A percentile compares a stretch with the other conserved stretches of the same genome.
Conservation (phyloP, 1,284 basidiomycete genomes). For the Ceratobasidium sp. region DNA sequence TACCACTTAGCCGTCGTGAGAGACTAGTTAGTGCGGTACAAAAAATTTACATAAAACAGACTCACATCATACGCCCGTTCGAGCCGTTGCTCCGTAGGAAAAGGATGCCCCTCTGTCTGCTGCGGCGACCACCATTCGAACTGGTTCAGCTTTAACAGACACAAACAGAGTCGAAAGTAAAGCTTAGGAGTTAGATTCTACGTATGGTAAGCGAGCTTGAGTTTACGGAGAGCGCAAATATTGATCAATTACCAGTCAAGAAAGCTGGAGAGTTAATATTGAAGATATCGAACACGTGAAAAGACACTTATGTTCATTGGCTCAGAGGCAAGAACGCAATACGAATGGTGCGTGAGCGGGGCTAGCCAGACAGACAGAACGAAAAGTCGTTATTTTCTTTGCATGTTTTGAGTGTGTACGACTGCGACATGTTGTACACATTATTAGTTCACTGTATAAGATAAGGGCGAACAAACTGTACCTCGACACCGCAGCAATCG, state of each 20-base stretch:
- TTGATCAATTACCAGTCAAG: slow-evolving; percentile 18
- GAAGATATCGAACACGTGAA: neutral
- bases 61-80: slow-evolving; percentile 87
- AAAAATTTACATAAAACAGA: slow-evolving; percentile 51
- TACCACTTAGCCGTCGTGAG: slow-evolving; percentile 43
- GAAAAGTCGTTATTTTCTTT: slow-evolving; percentile 96
- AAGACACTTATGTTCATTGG: no score
- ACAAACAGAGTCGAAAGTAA: slow-evolving; percentile 98
- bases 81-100: slow-evolving; percentile 97
- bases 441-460: neutral
- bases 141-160: slow-evolving; percentile 95
- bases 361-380: slow-evolving; percentile 59
- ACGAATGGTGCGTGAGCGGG: neutral
- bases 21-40: neutral
- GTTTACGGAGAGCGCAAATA: neutral
- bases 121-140: slow-evolving; percentile 96
- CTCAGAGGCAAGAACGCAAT: neutral
- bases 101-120: slow-evolving; percentile 96
- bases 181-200: slow-evolving; percentile 92
- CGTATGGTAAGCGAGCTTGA: slow-evolving; percentile 30
- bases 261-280: neutral
- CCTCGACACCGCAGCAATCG: no score
- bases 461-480: neutral
- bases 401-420: slow-evolving; percentile 95
- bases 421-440: slow-evolving; percentile 78